Conservation (phyloP, 192 early-diverging fungal genomes). For the Dispira simplex region DNA sequence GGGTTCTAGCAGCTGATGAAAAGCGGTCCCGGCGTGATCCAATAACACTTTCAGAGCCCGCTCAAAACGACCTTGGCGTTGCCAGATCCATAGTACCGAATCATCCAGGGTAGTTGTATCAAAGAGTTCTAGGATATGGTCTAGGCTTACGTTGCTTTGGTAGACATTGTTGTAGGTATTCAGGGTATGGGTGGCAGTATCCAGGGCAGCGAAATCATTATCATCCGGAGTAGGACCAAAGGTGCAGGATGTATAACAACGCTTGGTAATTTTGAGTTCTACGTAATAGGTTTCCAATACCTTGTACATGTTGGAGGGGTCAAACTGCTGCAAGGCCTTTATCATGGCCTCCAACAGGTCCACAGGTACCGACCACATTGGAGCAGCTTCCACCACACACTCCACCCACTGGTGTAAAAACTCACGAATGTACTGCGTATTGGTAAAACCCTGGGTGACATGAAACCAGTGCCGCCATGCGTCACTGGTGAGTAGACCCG, state of each 20-base stretch:
- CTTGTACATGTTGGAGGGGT: background rate
- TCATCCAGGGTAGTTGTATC: background rate
- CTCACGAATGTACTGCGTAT: background rate
- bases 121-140: background rate
- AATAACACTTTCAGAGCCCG: background rate
- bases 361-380: conserved; percentile 3
- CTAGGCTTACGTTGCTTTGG: background rate
- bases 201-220: background rate
- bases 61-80: background rate
- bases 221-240: background rate
- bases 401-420: conserved; percentile 3
- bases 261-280: background rate
- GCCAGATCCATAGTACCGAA: conserved; percentile 10
- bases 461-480: conserved; percentile 10
- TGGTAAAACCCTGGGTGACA: background rate
- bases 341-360: background rate
- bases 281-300: background rate
- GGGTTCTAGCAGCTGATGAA: background rate
- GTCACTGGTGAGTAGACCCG: background rate
- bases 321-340: background rate
- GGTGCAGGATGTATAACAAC: background rate
- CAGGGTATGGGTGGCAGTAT: background rate
- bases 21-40: background rate
- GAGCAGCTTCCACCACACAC: background rate
- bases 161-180: background rate